Evolutionary conservation across 768 basidiomycete species (phyloP), one percentile per base, ranked within the genome.

Genomic region (Mycena maculata): DNA sequence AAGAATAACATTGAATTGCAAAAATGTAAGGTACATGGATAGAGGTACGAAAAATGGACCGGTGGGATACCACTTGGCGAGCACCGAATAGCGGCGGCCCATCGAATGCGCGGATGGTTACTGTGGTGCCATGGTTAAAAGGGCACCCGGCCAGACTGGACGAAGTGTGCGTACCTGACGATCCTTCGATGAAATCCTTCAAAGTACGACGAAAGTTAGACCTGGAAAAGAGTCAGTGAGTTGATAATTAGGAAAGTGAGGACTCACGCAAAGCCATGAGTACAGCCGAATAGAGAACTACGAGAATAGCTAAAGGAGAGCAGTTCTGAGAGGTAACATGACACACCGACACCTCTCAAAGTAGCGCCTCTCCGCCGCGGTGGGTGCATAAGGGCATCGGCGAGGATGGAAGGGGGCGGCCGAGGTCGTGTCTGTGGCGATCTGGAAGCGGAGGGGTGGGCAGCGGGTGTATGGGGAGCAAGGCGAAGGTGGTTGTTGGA

Each of bases 11-110:
- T 47, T 47, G 45, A 47, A 47, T 47, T 47, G 45, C 45, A 47
- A 47, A 41, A 47, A 47, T 47, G 23, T 18, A 47, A 25, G 45
- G 45, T 47, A 47, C 45, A 47, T 47, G 45, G 23, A 47, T 47
- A 41, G 45, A 47, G 45, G 45, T 47, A 47, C 45, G 42, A 44
- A 25, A 47, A 47, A 44, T 47, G 45, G 23, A 47, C 45, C 45
- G 45, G 23, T n/a, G 23, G 42, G 42, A 44, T 44, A 44, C 42
- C n/a, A 44, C n/a, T n/a, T n/a, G 42, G 23, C 45, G 23, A 47
- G 23, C 45, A 47, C 23, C 45, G 45, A 25, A n/a, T n/a, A n/a
- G n/a, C n/a, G n/a, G n/a, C 23, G 45, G 45, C 45, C 22, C 45
- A 47, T 47, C 45, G 45, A 25, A 25, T 23, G 45, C 45, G 45